Percentiles rank a stretch among this genome's conserved stretches.
These are phyloP conservation scores for Heritiera fomes DNA, from an alignment of 345 rosid species.

Conservation along the genomic window DNA sequence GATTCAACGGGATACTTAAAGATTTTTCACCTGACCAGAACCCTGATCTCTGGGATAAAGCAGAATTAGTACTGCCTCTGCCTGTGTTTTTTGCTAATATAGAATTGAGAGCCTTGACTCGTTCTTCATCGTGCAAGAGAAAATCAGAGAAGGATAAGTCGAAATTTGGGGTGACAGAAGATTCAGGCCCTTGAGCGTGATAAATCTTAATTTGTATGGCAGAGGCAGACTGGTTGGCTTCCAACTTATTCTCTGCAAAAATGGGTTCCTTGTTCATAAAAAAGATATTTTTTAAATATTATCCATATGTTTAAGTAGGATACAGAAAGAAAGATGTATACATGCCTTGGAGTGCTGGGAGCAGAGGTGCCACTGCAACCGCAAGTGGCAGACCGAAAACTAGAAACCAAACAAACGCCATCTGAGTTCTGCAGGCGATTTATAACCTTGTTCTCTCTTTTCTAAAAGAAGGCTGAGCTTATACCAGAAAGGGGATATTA, in stretches of 20 bases:
- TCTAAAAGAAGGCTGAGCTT: neutral
- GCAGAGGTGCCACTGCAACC: neutral
- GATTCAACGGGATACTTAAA: neutral
- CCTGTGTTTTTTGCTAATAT: neutral
- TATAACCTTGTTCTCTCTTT: neutral
- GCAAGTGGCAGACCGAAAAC: neutral
- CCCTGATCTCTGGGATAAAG: neutral
- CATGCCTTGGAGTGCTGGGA: neutral
- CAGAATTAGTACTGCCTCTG: neutral
- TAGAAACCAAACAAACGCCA: constrained; percentile 6
- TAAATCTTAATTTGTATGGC: neutral
- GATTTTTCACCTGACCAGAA: neutral
- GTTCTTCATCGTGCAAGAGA: constrained; percentile 6
- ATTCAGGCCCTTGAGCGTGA: neutral
- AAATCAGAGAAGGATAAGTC: neutral
- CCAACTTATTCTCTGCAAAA: neutral
- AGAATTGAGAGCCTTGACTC: neutral
- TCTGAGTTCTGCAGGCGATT: neutral
- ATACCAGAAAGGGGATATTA: neutral
- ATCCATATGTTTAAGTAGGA: neutral
- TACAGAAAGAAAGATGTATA: neutral
- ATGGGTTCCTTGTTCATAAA: neutral
- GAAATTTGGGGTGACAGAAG: neutral
- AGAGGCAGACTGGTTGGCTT: neutral
- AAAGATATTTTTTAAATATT: neutral